Evolutionary conservation across 1,139 yeast genomes (phyloP), one percentile per base, ranked within the genome.

Genomic region (Saccharomycopsis hybrid): DNA sequence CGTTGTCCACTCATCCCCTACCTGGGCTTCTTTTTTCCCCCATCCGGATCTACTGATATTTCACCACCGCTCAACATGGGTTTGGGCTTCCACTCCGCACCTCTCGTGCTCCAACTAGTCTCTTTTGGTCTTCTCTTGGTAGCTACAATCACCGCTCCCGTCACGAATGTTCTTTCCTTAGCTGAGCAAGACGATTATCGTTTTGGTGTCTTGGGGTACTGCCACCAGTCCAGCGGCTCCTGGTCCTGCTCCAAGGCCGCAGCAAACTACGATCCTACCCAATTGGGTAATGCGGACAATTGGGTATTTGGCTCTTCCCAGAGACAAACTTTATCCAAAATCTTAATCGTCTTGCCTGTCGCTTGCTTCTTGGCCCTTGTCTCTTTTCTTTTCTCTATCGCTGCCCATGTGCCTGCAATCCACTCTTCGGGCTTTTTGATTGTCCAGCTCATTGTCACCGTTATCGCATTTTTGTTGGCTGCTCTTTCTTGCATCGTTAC

Each of bases 191-290:
- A 71, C 25, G 77, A 73, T 49, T 71, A 72, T 60, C 70, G 76
- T 49, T 92, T 82, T 64, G 97, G 97, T 4, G 87, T 87, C 1
- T 85, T 90, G 69, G 97, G 97, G 2, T 76, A 78, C 56, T 90
- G 97, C 65, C 60, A 65, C 18, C 57, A 59, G 4, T 46, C 49
- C 8, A 25, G 5, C 4, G 43, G 43, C n/a, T 9, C n/a, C 18
- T 62, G 67, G 8, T 59, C 65, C 1, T 86, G 96, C 64, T 70
- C 82, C 0, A 46, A 57, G 0, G 70, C 74, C 0, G 65, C 74
- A 1, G 70, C 80, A 1, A 82, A 82, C 1, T 82, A 83, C 58
- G 56, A 66, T n/a, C 58, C 55, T 3, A 51, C 60, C 8, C 7
- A 37, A 3, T 59, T 62, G 25, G 59, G 59, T 11, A 65, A 64